Evolutionary conservation across 805 yeast species (phyloP).

Genomic region (Metschnikowia borealis): DNA sequence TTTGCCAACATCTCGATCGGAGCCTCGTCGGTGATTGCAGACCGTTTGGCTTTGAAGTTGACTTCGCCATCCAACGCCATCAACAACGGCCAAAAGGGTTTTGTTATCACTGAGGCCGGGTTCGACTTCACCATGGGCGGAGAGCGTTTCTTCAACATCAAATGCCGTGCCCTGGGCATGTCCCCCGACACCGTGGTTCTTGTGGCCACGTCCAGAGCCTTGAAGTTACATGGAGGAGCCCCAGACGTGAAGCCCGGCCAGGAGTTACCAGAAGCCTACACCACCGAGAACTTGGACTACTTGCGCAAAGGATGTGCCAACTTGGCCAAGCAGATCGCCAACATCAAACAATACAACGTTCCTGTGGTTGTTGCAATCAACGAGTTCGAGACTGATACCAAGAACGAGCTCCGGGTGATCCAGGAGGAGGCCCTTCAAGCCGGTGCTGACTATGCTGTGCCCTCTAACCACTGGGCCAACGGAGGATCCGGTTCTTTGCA

Average conservation of each 20-base stretch:
- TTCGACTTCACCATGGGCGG: constrained; percentile 99
- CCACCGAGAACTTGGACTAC: constrained; percentile 74
- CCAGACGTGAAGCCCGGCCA: constrained; percentile 95
- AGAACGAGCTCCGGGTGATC: constrained; percentile 73
- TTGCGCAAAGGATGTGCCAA: constrained; percentile 80
- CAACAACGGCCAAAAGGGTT: constrained; percentile 57
- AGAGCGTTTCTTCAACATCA: constrained; percentile 92
- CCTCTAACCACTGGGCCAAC: constrained; percentile 90
- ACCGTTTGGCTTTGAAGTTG: constrained; percentile 84
- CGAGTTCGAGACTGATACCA: constrained; percentile 78
- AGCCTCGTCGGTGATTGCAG: constrained; percentile 92
- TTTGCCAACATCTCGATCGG: constrained; percentile 97
- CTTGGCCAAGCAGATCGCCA: constrained; percentile 83
- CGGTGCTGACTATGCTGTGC: constrained; percentile 91
- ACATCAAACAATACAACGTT: constrained; percentile 77
- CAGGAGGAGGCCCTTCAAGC: constrained; percentile 77
- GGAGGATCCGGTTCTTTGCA: constrained; percentile 90
- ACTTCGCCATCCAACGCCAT: constrained; percentile 50
- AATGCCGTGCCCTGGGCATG: constrained; percentile 87
- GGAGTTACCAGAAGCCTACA: constrained; percentile 76
- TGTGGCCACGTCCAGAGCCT: constrained; percentile 96
- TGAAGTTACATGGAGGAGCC: constrained; percentile 96
- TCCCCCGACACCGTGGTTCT: constrained; percentile 87
- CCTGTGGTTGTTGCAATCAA: constrained; percentile 96
- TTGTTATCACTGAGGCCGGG: constrained; percentile 96